These are phyloP conservation scores for Casuarina equisetifolia DNA, from an alignment of 306 rosid species.

Conservation along the genomic window DNA sequence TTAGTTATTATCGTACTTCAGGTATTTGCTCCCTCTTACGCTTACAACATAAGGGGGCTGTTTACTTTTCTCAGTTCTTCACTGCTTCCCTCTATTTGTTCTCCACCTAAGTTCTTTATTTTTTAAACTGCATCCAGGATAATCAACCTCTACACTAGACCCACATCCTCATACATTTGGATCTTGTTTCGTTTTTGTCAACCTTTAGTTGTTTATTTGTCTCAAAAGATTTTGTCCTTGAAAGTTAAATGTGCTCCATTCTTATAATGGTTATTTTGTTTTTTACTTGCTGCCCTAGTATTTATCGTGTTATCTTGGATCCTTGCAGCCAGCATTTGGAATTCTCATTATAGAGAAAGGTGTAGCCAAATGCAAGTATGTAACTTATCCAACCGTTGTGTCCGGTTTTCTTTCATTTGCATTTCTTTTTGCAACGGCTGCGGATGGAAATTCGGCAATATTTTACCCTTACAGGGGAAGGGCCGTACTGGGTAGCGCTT, in stretches of 20 bases:
- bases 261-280: background rate
- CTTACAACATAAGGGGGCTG: too few relatives aligned
- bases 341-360: conserved; percentile 38
- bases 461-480: conserved; percentile 76
- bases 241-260: background rate
- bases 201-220: background rate
- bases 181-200: too few relatives aligned
- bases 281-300: background rate
- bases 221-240: background rate
- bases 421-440: conserved; percentile 57
- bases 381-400: conserved; percentile 56
- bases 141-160: too few relatives aligned
- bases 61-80: too few relatives aligned
- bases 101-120: too few relatives aligned
- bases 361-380: conserved; percentile 60
- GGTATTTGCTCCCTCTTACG: too few relatives aligned
- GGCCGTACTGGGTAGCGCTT: conserved; percentile 50
- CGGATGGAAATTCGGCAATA: conserved; percentile 52
- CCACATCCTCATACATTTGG: too few relatives aligned
- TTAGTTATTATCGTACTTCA: too few relatives aligned
- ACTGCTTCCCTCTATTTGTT: too few relatives aligned
- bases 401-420: conserved; percentile 60
- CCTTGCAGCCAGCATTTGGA: conserved; percentile 70
- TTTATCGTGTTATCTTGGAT: background rate
- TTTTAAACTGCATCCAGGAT: too few relatives aligned